phyloP scores from a whole-genome alignment of 352 stramenopile species.

The Phytophthora idaei region DNA sequence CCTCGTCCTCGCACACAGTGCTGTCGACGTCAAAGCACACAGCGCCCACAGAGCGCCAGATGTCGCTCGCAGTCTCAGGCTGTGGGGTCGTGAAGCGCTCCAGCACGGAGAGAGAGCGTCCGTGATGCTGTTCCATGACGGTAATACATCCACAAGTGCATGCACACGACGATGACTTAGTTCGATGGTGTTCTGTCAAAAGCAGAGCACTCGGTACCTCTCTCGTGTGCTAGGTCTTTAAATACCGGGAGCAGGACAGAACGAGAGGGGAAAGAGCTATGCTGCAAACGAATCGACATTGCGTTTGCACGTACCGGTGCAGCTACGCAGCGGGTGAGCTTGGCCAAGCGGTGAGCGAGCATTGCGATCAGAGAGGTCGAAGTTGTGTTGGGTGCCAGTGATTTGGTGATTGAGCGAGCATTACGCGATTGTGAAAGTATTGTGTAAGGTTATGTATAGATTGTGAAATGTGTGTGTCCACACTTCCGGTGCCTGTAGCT shows the following conservation, averaged over 20 bases:
- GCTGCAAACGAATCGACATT: not conserved
- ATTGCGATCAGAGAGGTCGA: constrained; percentile 22
- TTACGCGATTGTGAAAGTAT: constrained; percentile 5
- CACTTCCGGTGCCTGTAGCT: not conserved
- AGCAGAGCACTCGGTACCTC: not conserved
- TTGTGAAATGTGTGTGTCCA: no score
- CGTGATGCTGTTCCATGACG: constrained; percentile 17
- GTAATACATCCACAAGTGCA: no score
- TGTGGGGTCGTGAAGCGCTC: constrained; percentile 34
- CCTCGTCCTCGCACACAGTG: constrained; percentile 97
- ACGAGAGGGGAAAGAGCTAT: not conserved
- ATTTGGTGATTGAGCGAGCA: constrained; percentile 16
- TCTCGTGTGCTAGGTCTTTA: not conserved
- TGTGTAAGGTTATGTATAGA: not conserved
- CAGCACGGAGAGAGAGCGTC: constrained; percentile 24
- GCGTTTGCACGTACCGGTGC: constrained; percentile 17
- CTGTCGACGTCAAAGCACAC: constrained; percentile 97
- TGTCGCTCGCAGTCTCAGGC: constrained; percentile 38
- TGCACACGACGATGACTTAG: constrained; percentile 13
- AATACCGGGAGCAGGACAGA: not conserved
- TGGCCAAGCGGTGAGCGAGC: constrained; percentile 32
- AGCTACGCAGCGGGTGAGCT: constrained; percentile 30
- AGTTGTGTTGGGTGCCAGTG: constrained; percentile 13
- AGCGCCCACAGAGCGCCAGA: constrained; percentile 74
- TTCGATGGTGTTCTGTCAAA: constrained; percentile 4